Evolutionary conservation across 176 grass and related monocot genomes (phyloP), one percentile per base, ranked within the genome.

Genomic region (Saccharum spontaneum): DNA sequence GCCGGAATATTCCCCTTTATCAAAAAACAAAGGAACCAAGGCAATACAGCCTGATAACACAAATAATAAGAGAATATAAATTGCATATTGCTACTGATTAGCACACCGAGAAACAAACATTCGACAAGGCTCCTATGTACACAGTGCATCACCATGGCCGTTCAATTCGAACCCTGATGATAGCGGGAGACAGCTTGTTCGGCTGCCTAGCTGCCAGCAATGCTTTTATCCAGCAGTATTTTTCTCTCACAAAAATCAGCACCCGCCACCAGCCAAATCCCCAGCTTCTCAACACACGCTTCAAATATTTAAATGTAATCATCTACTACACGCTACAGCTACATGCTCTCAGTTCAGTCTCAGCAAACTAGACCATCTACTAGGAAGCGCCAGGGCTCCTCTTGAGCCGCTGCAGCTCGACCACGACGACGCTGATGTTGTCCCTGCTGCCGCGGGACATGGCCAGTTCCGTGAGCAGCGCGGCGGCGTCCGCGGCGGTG

Each of bases 391-490:
- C 0, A 13, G 34, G 4, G 76, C 20, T 15, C 37, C 46, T 40
- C 71, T 78, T 71, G 23, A 93, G 77, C 33, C 82, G 55, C 50
- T 16, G 77, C 7, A 95, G 73, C 88, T 95, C 75, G n/a, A 97
- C 86, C 4, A 97, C 92, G 3, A 97, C 82, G 15, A 92, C 94
- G 67, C 88, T 97, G 62, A 94, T 86, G 61, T 97, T 97, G 59
- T 97, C 94, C 57, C 61, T 83, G 92, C 92, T 94, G 34, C 88
- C 92, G 9, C 86, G 92, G 6, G 92, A 69, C 2, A 97, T 75
- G 28, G 94, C 94, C 11, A 94, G 81, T 67, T 92, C 80, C 2
- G 63, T 64, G 11, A 97, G 81, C 2, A 97, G 88, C 5, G 90
- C 82, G 10, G 94, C 94, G 0, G 91, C 94, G 41, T 93, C 94